These are phyloP conservation scores for Sextonia rubra DNA, from an alignment of 164 flowering plant genomes.

Conservation along the genomic window DNA sequence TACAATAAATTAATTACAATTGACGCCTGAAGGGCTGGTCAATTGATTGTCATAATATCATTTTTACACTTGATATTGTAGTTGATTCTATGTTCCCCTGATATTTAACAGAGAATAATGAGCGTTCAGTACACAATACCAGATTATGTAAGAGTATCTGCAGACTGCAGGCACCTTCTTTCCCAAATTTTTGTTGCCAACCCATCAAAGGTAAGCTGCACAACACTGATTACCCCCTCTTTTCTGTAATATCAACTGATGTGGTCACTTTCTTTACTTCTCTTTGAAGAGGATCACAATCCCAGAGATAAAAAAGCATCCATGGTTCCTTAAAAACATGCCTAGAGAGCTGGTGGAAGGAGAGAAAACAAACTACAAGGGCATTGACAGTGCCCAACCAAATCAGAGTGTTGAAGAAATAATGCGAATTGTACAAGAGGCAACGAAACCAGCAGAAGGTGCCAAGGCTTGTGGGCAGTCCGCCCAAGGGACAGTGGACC, in stretches of 20 bases:
- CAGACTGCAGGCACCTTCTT: slow-evolving; percentile 55
- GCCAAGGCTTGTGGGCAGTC: slow-evolving; percentile 22
- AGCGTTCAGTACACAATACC: slow-evolving; percentile 67
- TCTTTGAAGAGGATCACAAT: slow-evolving; percentile 56
- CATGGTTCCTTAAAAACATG: slow-evolving; percentile 62
- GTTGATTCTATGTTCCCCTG: background rate
- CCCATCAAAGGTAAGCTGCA: slow-evolving; percentile 51
- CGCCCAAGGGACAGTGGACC: slow-evolving; percentile 17
- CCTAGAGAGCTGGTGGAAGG: slow-evolving; percentile 50
- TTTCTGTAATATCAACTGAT: background rate
- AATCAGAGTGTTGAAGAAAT: slow-evolving; percentile 56
- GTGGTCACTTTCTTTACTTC: slow-evolving; percentile 11
- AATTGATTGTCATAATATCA: background rate
- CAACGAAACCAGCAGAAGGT: slow-evolving; percentile 33
- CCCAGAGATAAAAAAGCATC: slow-evolving; percentile 59
- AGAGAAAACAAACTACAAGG: slow-evolving; percentile 36
- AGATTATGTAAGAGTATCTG: slow-evolving; percentile 57
- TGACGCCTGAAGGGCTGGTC: background rate
- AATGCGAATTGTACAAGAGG: slow-evolving; percentile 57
- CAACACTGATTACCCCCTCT: background rate
- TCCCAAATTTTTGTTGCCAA: slow-evolving; percentile 63
- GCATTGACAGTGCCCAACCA: slow-evolving; percentile 17
- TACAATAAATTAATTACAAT: background rate
- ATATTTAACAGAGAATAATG: slow-evolving; percentile 47
- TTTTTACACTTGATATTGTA: background rate